These are phyloP conservation scores for Chloranthus sessilifolius DNA, from an alignment of 164 flowering plant species.

Conservation along the genomic window DNA sequence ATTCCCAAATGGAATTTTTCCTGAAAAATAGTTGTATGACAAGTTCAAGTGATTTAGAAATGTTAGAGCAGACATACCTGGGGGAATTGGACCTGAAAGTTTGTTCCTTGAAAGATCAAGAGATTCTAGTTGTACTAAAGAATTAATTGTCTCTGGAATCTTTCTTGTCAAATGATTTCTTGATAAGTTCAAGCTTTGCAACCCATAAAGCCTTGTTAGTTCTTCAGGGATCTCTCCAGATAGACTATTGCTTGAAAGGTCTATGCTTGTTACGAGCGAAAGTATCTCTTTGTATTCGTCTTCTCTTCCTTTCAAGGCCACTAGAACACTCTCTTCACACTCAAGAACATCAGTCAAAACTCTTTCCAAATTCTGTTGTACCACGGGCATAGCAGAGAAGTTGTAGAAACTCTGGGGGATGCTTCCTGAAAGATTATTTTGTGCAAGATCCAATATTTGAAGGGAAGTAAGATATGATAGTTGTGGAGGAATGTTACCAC, in stretches of 20 bases:
- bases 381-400: conserved; percentile 19
- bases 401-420: conserved; percentile 26
- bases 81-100: conserved; percentile 38
- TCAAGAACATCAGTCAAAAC: too few species aligned
- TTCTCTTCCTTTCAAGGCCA: conserved; percentile 16
- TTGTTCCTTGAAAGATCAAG: conserved; percentile 42
- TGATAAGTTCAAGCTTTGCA: conserved; percentile 43
- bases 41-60: conserved; percentile 26
- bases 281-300: too few species aligned
- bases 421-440: conserved; percentile 29
- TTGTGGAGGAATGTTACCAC: conserved; percentile 28
- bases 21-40: conserved; percentile 38
- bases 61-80: conserved; percentile 24
- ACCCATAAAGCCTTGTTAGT: too few species aligned
- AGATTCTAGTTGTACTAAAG: conserved; percentile 19
- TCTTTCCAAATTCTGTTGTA: conserved; percentile 26
- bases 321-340: conserved; percentile 24
- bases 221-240: too few species aligned
- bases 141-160: conserved; percentile 30
- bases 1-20: conserved; percentile 25
- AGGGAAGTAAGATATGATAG: too few species aligned
- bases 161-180: conserved; percentile 27
- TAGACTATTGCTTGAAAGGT: conserved; percentile 31
- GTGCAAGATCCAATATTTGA: conserved; percentile 38
- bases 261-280: conserved; percentile 30